Evolutionary conservation across 2,329 filamentous ascomycete genomes (phyloP).

Genomic region (Cercospora janseana): DNA sequence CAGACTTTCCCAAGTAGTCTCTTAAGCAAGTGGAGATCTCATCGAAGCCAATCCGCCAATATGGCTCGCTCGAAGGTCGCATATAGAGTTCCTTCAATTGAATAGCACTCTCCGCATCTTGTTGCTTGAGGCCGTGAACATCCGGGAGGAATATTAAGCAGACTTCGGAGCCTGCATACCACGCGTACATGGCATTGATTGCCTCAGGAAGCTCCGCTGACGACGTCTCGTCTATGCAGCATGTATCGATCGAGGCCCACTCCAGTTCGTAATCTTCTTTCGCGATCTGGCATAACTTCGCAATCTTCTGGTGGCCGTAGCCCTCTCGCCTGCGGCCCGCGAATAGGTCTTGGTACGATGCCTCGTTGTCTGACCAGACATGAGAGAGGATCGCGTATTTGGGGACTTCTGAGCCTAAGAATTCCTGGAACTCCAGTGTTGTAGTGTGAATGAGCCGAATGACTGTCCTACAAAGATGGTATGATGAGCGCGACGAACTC

Average conservation of each 20-base stretch:
- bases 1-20: no score
- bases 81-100: background rate
- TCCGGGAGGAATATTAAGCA: slow-evolving; percentile 24
- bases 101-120: background rate
- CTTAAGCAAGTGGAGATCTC: background rate
- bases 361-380: slow-evolving; percentile 18
- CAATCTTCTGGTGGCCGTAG: slow-evolving; percentile 18
- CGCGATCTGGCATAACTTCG: slow-evolving; percentile 6
- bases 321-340: background rate
- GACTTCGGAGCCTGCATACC: slow-evolving; percentile 20
- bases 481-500: no score
- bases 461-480: no score
- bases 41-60: no score
- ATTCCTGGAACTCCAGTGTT: slow-evolving; percentile 18
- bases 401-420: slow-evolving; percentile 14
- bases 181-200: slow-evolving; percentile 26
- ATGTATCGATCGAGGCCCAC: slow-evolving; percentile 26
- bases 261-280: background rate
- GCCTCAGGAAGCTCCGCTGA: slow-evolving; percentile 22
- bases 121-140: background rate
- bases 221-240: slow-evolving; percentile 23
- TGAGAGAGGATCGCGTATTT: slow-evolving; percentile 26
- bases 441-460: slow-evolving; percentile 23
- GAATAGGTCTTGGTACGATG: slow-evolving; percentile 9
- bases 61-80: background rate